phyloP scores from a whole-genome alignment of 768 basidiomycete species.

The Boletellus ananas region DNA sequence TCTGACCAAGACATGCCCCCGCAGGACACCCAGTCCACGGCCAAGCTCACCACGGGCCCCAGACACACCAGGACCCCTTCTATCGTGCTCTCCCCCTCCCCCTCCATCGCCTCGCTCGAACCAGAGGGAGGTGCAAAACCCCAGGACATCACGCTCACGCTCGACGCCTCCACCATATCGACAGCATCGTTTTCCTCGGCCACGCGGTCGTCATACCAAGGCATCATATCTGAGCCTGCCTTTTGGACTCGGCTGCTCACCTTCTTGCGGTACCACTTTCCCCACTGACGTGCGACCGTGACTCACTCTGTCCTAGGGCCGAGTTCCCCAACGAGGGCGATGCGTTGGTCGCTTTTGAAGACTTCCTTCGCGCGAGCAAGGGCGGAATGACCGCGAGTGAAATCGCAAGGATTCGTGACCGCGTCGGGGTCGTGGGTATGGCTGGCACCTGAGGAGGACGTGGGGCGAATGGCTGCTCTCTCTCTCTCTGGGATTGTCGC shows the following conservation, averaged over 20 bases:
- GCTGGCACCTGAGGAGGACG: conserved; percentile 51
- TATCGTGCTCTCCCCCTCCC: conserved; percentile 75
- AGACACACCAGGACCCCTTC: conserved; percentile 69
- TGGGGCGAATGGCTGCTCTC: too few species aligned
- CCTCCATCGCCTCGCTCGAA: conserved; percentile 43
- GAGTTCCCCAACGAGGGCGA: conserved; percentile 66
- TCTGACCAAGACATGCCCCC: conserved; percentile 18
- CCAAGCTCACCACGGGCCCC: conserved; percentile 30
- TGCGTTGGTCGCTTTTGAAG: conserved; percentile 74
- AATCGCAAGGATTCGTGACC: conserved; percentile 89
- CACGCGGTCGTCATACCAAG: conserved; percentile 28
- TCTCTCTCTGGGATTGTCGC: conserved; percentile 1
- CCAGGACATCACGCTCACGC: conserved; percentile 62
- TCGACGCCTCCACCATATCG: conserved; percentile 54
- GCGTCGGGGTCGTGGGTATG: conserved; percentile 85
- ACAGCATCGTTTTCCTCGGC: conserved; percentile 41
- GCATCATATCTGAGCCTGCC: conserved; percentile 65
- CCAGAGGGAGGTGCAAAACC: conserved; percentile 39
- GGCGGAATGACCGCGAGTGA: conserved; percentile 76
- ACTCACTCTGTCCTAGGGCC: conserved; percentile 34
- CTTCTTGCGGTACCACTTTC: conserved; percentile 51
- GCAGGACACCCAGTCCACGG: conserved; percentile 18
- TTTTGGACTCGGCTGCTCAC: conserved; percentile 74
- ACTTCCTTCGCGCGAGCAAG: conserved; percentile 80
- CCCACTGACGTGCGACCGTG: neutral